Conservation (phyloP, 345 rosid species). For the Alliaria petiolata region DNA sequence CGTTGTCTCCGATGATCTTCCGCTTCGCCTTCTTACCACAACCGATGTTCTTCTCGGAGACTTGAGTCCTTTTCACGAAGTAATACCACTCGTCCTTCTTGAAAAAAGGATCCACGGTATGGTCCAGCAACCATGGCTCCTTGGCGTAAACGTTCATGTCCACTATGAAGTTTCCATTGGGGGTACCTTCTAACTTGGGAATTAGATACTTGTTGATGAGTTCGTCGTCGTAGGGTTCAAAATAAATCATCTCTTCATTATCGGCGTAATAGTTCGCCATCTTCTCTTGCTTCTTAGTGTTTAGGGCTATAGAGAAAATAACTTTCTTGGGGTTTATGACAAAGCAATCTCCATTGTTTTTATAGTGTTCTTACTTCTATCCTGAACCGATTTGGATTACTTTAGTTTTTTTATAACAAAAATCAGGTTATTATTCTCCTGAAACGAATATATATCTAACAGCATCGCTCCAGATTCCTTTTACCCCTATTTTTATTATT, state of each 20-base stretch:
- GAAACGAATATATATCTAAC: too few species aligned
- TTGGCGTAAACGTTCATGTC: neutral
- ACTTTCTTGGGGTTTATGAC: too few species aligned
- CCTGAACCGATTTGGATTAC: too few species aligned
- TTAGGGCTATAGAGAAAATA: neutral
- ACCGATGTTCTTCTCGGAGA: neutral
- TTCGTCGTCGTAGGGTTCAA: neutral
- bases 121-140: constrained; percentile 10
- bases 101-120: neutral
- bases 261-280: neutral
- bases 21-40: neutral
- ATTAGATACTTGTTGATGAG: neutral
- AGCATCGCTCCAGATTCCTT: too few species aligned
- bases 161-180: neutral
- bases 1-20: neutral
- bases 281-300: neutral
- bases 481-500: too few species aligned
- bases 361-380: too few species aligned
- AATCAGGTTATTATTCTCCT: too few species aligned
- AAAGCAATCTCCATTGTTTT: too few species aligned
- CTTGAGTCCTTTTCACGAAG: neutral
- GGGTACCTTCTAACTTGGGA: neutral
- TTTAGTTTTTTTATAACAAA: too few species aligned
- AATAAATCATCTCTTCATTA: neutral
- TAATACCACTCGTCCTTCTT: neutral